phyloP scores from a whole-genome alignment of 331 rosid species.

The Acacia concinna region DNA sequence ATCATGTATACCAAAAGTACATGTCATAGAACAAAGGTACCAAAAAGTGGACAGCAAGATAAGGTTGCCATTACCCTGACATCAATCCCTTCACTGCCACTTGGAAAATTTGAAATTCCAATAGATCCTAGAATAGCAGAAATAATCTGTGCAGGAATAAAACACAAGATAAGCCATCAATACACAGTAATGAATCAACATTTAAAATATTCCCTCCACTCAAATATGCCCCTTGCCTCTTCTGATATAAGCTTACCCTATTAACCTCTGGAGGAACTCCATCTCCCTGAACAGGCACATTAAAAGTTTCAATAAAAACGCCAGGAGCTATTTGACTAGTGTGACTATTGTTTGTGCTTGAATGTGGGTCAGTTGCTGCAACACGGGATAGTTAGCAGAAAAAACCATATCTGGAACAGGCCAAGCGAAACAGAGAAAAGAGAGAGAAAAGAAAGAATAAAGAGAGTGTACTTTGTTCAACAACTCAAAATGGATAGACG shows the following conservation, averaged over 20 bases:
- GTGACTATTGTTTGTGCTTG: conserved; percentile 70
- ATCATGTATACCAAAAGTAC: background rate
- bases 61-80: conserved; percentile 61
- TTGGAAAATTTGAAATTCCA: conserved; percentile 61
- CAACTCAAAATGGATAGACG: no score
- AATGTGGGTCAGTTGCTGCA: conserved; percentile 74
- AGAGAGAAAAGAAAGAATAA: no score
- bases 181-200: background rate
- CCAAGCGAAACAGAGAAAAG: no score
- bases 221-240: conserved; percentile 23
- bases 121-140: conserved; percentile 91
- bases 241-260: conserved; percentile 55
- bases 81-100: conserved; percentile 69
- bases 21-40: background rate
- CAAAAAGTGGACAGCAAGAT: background rate
- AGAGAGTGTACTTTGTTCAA: no score
- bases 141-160: conserved; percentile 53
- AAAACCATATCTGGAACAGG: background rate
- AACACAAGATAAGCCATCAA: conserved; percentile 26
- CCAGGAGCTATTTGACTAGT: conserved; percentile 76
- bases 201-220: conserved; percentile 23
- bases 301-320: conserved; percentile 83
- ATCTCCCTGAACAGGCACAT: conserved; percentile 83
- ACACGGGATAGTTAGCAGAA: conserved; percentile 31
- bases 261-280: conserved; percentile 73